These are phyloP conservation scores for Bocquillonia castaneifolia DNA, from an alignment of 441 rosid genomes.

Conservation along the genomic window DNA sequence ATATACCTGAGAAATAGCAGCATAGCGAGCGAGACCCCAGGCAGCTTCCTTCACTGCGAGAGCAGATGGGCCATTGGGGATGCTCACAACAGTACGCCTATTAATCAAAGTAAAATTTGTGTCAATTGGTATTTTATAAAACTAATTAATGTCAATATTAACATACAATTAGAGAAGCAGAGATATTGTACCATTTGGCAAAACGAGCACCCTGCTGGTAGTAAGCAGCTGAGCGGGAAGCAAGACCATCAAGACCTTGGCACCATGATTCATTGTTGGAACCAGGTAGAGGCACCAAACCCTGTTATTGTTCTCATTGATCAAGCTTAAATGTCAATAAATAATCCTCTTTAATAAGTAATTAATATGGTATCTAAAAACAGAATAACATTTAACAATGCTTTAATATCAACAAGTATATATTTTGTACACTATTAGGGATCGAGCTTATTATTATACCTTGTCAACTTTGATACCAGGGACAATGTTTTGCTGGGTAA, in stretches of 20 bases:
- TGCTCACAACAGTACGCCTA: conserved; percentile 98
- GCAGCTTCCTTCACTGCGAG: conserved; percentile 94
- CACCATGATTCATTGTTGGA: conserved; percentile 93
- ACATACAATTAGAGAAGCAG: not conserved
- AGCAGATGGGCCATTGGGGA: conserved; percentile 92
- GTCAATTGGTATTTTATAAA: not conserved
- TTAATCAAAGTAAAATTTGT: not conserved
- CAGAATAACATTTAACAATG: not conserved
- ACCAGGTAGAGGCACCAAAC: conserved; percentile 82
- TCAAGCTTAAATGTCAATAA: not conserved
- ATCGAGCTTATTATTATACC: conserved; percentile 36
- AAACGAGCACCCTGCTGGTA: conserved; percentile 96
- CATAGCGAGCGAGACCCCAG: conserved; percentile 98
- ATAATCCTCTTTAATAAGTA: too few species aligned
- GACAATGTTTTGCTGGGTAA: conserved; percentile 71
- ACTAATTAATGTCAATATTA: not conserved
- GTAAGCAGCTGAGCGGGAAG: conserved; percentile 88
- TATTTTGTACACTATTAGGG: too few species aligned
- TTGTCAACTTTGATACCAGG: conserved; percentile 94
- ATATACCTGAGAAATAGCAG: conserved; percentile 80
- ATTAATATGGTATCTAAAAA: too few species aligned
- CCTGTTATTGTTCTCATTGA: conserved; percentile 40
- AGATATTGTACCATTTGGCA: conserved; percentile 69
- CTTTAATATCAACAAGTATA: too few species aligned
- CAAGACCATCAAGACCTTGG: conserved; percentile 93